A percentile compares a stretch with the other conserved stretches of the same genome.
Conservation (phyloP, 805 yeast genomes). For the Tanozyma kutaoensis region DNA sequence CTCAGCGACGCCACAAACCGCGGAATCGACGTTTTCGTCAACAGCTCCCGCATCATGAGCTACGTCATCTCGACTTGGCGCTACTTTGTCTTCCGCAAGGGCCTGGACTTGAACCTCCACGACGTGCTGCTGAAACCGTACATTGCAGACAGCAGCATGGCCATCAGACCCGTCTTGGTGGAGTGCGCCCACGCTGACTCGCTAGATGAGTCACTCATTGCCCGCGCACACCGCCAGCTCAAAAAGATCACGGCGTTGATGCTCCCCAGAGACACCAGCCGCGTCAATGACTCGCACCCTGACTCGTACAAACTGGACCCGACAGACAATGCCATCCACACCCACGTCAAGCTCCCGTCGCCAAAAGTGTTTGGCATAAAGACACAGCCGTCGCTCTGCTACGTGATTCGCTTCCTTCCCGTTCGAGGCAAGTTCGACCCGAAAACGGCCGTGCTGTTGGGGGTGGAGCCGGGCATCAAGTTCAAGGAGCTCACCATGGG, state of each 20-base stretch:
- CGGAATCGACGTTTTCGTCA: conserved; percentile 38
- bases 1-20: conserved; percentile 65
- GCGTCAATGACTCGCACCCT: conserved; percentile 23
- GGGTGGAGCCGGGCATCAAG: conserved; percentile 52
- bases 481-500: conserved; percentile 53
- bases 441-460: conserved; percentile 50
- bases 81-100: conserved; percentile 71
- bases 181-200: too few relatives aligned
- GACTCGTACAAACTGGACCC: conserved; percentile 24
- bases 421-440: conserved; percentile 68
- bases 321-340: conserved; percentile 22
- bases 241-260: conserved; percentile 32
- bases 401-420: conserved; percentile 53
- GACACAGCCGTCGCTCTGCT: conserved; percentile 41
- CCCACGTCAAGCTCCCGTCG: conserved; percentile 20
- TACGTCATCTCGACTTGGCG: conserved; percentile 74
- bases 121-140: conserved; percentile 16
- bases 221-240: conserved; percentile 7
- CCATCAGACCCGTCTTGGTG: conserved; percentile 26
- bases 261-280: conserved; percentile 41
- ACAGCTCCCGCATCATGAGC: conserved; percentile 15
- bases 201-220: too few relatives aligned
- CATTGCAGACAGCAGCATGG: conserved; percentile 20
- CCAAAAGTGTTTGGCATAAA: conserved; percentile 12
- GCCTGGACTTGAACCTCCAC: conserved; percentile 34